Conservation (phyloP, 352 stramenopile genomes). For the Globisporangium polare region DNA sequence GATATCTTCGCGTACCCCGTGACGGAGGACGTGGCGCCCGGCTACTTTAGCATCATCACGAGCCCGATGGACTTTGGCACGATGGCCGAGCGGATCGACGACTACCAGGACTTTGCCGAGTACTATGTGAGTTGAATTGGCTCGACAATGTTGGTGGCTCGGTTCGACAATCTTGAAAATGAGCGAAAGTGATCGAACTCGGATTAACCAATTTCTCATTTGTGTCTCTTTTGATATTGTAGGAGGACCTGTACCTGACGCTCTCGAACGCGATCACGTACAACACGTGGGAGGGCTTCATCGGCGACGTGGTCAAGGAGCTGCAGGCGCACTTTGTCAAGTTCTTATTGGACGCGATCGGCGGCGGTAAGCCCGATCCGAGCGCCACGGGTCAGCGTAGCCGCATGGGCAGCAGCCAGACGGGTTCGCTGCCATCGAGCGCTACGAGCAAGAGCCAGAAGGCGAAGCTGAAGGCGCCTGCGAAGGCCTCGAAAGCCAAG, state of each 20-base stretch:
- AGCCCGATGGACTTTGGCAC: conserved; percentile 94
- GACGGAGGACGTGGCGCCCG: conserved; percentile 87
- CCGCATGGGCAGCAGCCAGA: conserved; percentile 10
- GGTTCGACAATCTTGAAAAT: not conserved
- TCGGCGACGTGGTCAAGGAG: conserved; percentile 58
- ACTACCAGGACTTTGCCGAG: conserved; percentile 61
- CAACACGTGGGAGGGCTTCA: conserved; percentile 60
- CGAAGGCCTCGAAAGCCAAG: not conserved
- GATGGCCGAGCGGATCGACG: conserved; percentile 82
- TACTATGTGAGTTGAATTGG: conserved; percentile 59
- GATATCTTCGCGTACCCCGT: conserved; percentile 89
- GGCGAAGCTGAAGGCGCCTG: conserved; percentile 20
- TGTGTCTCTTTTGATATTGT: conserved; percentile 4
- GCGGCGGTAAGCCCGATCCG: conserved; percentile 23
- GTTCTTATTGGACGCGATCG: conserved; percentile 65
- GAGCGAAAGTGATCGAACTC: not conserved
- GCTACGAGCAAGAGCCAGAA: conserved; percentile 17
- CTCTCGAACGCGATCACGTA: conserved; percentile 81
- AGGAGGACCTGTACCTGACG: conserved; percentile 71
- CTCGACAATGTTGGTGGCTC: not conserved
- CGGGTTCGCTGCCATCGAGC: not conserved
- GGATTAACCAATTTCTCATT: conserved; percentile 9
- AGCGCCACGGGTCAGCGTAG: not conserved
- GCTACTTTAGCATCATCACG: conserved; percentile 88
- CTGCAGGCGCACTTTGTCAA: conserved; percentile 71